Evolutionary conservation across 495 filamentous ascomycete genomes (phyloP).

Genomic region (Elaphomyces granulatus): DNA sequence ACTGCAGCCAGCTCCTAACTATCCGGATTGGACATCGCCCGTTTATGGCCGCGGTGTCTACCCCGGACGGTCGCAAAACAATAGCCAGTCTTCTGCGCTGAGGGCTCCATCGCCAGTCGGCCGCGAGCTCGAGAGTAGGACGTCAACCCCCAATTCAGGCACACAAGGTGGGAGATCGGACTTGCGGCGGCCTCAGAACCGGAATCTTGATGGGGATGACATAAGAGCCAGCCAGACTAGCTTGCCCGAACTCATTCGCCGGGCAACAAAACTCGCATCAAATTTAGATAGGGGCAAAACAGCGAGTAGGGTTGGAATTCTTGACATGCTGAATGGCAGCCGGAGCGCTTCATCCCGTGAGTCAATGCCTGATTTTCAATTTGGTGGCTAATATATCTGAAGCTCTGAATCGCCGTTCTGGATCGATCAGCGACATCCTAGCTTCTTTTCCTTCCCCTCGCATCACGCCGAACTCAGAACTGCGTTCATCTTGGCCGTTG

Average conservation of each 20-base stretch:
- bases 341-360: neutral
- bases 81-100: neutral
- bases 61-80: too few relatives aligned
- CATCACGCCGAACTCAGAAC: slow-evolving; percentile 39
- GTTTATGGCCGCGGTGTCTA: too few relatives aligned
- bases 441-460: slow-evolving; percentile 81
- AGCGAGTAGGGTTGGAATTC: slow-evolving; percentile 48
- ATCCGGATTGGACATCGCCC: too few relatives aligned
- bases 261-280: slow-evolving; percentile 74
- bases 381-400: neutral
- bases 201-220: slow-evolving; percentile 69
- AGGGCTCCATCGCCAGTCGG: too few relatives aligned
- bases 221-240: slow-evolving; percentile 79
- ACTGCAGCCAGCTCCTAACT: too few relatives aligned
- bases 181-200: slow-evolving; percentile 50
- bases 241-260: slow-evolving; percentile 74
- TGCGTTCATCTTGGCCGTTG: too few relatives aligned
- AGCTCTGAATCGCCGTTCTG: slow-evolving; percentile 32
- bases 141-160: neutral
- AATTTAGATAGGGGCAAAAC: slow-evolving; percentile 82
- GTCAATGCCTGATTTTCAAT: neutral
- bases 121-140: neutral
- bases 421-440: slow-evolving; percentile 77
- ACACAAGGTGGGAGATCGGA: slow-evolving; percentile 4
- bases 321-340: slow-evolving; percentile 23